Evolutionary conservation across 2,329 filamentous ascomycete genomes (phyloP).

Genomic region (Pseudocercospora vitis): DNA sequence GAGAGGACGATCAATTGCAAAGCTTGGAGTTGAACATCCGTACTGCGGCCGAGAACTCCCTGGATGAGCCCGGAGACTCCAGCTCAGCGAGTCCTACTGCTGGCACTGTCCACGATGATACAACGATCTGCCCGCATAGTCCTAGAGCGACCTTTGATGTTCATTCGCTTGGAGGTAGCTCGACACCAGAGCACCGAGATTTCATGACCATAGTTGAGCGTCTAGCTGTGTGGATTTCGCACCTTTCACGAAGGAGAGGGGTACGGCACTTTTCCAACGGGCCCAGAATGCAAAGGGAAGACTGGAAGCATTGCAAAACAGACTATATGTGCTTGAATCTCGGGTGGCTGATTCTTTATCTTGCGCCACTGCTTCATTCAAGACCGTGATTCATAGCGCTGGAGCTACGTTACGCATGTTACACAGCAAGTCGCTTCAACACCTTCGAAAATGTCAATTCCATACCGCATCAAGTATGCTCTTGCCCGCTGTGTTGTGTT

Average conservation of each 20-base stretch:
- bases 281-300: background rate
- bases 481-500: too few relatives aligned
- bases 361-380: background rate
- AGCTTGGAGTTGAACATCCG: too few relatives aligned
- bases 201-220: background rate
- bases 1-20: too few relatives aligned
- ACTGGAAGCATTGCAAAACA: background rate
- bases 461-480: too few relatives aligned
- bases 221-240: background rate
- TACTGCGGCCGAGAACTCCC: too few relatives aligned
- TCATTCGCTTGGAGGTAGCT: background rate
- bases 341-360: background rate
- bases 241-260: background rate
- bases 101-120: background rate
- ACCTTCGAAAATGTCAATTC: too few relatives aligned
- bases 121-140: background rate
- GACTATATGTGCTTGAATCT: background rate
- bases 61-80: background rate
- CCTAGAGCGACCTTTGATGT: background rate
- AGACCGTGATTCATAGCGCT: background rate
- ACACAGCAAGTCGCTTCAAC: too few relatives aligned
- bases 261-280: background rate
- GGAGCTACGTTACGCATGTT: too few relatives aligned
- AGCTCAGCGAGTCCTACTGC: too few relatives aligned
- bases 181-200: background rate